Percentiles rank a stretch among this genome's conserved stretches.
Evolutionary conservation across 306 rosid species (phyloP).

Genomic region (Chamaecrista fasciculata): DNA sequence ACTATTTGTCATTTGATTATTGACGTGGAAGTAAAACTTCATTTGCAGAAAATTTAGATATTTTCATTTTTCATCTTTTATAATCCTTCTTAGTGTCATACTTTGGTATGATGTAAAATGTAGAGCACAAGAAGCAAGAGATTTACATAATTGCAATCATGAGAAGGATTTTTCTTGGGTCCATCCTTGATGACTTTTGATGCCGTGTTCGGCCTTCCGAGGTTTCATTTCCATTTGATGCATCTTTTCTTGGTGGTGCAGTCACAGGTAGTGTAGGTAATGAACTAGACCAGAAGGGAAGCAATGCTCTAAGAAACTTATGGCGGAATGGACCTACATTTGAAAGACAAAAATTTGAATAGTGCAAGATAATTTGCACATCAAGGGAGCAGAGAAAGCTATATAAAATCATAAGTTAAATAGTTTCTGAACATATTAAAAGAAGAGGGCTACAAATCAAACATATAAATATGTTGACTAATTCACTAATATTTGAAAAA

Average conservation of each 20-base stretch:
- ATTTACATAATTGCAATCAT: conserved; percentile 89
- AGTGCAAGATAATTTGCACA: conserved; percentile 8
- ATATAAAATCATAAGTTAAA: neutral
- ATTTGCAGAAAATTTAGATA: conserved; percentile 15
- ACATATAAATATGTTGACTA: neutral
- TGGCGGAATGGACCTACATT: conserved; percentile 82
- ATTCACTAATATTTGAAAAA: neutral
- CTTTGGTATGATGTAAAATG: conserved; percentile 13
- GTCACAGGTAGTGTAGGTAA: conserved; percentile 95
- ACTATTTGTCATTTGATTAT: neutral
- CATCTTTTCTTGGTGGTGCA: conserved; percentile 80
- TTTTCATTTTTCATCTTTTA: neutral
- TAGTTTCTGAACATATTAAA: neutral
- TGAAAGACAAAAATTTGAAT: conserved; percentile 13
- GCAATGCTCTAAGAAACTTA: conserved; percentile 87
- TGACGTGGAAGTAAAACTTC: neutral
- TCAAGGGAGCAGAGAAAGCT: conserved; percentile 11
- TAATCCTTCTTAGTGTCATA: neutral
- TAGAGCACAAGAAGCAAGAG: conserved; percentile 19
- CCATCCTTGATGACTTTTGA: conserved; percentile 87
- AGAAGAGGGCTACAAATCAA: neutral
- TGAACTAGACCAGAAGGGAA: conserved; percentile 95
- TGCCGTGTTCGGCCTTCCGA: conserved; percentile 78
- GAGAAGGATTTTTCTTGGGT: conserved; percentile 95
- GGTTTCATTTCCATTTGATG: conserved; percentile 47